These are phyloP conservation scores for Pinus taeda DNA, from an alignment of 75 land plant genomes.

Conservation along the genomic window DNA sequence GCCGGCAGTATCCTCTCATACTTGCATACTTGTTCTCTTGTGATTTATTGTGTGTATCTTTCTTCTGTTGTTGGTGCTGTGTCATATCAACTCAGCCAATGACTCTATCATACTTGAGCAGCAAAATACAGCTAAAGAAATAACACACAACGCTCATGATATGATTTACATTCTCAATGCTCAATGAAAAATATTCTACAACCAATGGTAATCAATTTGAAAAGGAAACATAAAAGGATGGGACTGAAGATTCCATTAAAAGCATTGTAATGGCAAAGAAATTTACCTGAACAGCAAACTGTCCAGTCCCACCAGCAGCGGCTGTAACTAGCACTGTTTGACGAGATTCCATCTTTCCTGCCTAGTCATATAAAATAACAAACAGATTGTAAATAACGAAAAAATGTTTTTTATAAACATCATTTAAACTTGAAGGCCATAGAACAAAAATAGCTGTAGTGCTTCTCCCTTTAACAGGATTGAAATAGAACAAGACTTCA, in stretches of 20 bases:
- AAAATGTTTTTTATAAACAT: background rate
- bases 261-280: background rate
- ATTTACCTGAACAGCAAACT: slow-evolving; percentile 79
- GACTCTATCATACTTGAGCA: background rate
- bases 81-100: background rate
- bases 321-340: slow-evolving; percentile 66
- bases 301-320: slow-evolving; percentile 99
- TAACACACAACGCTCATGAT: background rate
- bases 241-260: background rate
- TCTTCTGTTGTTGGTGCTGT: no score
- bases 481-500: background rate
- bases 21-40: no score
- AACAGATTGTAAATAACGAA: background rate
- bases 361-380: slow-evolving; percentile 30
- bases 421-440: background rate
- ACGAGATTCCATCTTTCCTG: background rate
- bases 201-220: background rate
- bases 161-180: background rate
- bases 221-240: background rate
- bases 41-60: no score
- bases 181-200: background rate
- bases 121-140: background rate
- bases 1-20: no score
- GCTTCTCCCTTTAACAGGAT: background rate
- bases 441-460: background rate